A percentile compares a stretch with the other conserved stretches of the same genome.
These are phyloP conservation scores for Gossypium aridum DNA, from an alignment of 441 rosid genomes.

Conservation along the genomic window DNA sequence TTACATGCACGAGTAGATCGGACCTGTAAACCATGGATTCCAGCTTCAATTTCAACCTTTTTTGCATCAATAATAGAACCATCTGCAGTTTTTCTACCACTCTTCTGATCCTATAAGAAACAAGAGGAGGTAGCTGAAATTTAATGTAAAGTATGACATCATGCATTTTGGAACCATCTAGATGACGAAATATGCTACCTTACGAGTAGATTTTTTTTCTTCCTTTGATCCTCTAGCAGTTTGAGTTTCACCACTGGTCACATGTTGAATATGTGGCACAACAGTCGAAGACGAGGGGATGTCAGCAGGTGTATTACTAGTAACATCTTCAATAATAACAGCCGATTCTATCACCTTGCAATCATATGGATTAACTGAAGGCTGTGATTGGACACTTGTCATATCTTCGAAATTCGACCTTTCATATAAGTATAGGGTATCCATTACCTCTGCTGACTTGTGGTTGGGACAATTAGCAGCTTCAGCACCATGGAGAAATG, in stretches of 20 bases:
- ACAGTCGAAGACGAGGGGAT: conserved; percentile 32
- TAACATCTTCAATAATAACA: conserved; percentile 67
- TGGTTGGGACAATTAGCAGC: conserved; percentile 16
- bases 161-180: neutral
- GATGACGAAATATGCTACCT: conserved; percentile 35
- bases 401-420: conserved; percentile 21
- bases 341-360: conserved; percentile 19
- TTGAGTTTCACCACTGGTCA: conserved; percentile 28
- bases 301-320: conserved; percentile 32
- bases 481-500: conserved; percentile 24
- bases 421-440: neutral
- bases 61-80: conserved; percentile 52
- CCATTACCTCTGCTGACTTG: conserved; percentile 20
- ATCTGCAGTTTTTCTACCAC: conserved; percentile 28
- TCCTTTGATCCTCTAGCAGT: conserved; percentile 27
- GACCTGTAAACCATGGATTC: conserved; percentile 77
- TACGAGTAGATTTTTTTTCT: conserved; percentile 32
- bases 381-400: conserved; percentile 21
- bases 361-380: conserved; percentile 21
- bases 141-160: neutral
- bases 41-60: conserved; percentile 72
- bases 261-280: conserved; percentile 43
- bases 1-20: conserved; percentile 2
- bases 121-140: conserved; percentile 9
- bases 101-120: conserved; percentile 34